Conservation (phyloP, 805 yeast species). For the Saccharomycopsis schoenii region DNA sequence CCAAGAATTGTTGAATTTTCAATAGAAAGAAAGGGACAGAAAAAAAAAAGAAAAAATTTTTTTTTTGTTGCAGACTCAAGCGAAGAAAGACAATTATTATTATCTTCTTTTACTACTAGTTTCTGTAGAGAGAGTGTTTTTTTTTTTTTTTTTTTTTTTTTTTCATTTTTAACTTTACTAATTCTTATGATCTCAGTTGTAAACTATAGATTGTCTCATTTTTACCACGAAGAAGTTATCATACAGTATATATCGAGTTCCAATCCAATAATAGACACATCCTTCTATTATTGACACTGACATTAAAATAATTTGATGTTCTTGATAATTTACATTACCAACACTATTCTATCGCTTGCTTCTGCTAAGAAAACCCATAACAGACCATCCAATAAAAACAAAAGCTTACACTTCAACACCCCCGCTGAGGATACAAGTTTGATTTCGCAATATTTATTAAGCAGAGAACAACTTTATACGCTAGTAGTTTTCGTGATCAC, state of each 20-base stretch:
- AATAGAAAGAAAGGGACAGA: neutral
- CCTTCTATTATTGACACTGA: no score
- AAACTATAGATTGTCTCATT: no score
- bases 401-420: neutral
- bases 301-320: neutral
- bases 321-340: neutral
- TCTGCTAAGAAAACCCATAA: neutral
- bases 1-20: neutral
- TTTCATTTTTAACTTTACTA: no score
- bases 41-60: no score
- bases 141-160: no score
- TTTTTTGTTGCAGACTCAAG: neutral
- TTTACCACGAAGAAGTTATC: no score
- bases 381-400: neutral
- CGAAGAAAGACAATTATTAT: neutral
- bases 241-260: no score
- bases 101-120: no score
- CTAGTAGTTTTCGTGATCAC: neutral
- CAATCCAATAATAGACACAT: no score
- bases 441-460: neutral
- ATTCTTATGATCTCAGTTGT: no score
- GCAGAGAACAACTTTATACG: neutral
- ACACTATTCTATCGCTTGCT: neutral
- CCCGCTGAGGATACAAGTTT: neutral
- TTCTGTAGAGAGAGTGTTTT: no score